Percentiles rank a stretch among this genome's conserved stretches.
Conservation (phyloP, 805 yeast genomes). For the Diddensiella santjacobensis region DNA sequence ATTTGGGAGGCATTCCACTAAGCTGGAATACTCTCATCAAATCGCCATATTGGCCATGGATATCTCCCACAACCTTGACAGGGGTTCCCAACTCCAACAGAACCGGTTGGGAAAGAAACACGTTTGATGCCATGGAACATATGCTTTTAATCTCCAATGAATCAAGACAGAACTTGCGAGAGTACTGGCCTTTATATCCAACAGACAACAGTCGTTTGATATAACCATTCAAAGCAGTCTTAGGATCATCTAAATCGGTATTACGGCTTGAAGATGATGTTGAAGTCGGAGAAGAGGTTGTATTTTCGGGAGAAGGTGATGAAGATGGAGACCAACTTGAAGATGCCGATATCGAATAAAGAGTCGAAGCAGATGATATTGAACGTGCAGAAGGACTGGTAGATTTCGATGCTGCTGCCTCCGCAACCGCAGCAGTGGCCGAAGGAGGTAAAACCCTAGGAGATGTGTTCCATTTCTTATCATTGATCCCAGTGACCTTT, state of each 20-base stretch:
- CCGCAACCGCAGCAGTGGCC: too few species aligned
- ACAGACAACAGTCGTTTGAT: constrained; percentile 84
- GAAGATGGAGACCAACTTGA: constrained; percentile 6
- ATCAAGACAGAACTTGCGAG: constrained; percentile 77
- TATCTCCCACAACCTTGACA: constrained; percentile 85
- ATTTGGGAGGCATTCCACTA: constrained; percentile 91
- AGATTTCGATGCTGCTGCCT: too few species aligned
- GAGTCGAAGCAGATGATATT: neutral
- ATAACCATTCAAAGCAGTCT: neutral
- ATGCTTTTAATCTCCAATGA: constrained; percentile 75
- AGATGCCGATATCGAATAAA: constrained; percentile 4
- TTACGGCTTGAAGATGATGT: neutral
- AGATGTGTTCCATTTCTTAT: too few species aligned
- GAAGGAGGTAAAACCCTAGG: too few species aligned
- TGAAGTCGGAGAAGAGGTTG: constrained; percentile 5
- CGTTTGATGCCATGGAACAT: constrained; percentile 77
- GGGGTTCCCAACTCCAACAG: constrained; percentile 78
- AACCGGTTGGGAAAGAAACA: constrained; percentile 83
- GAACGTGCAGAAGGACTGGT: too few species aligned
- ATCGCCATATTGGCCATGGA: constrained; percentile 92
- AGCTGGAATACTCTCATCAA: constrained; percentile 79
- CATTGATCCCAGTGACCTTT: too few species aligned
- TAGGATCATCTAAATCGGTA: neutral
- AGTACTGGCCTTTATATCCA: constrained; percentile 70
- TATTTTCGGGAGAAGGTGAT: constrained; percentile 10